Evolutionary conservation across 2,329 filamentous ascomycete genomes (phyloP).

Genomic region (Incumbomyces delicatus): DNA sequence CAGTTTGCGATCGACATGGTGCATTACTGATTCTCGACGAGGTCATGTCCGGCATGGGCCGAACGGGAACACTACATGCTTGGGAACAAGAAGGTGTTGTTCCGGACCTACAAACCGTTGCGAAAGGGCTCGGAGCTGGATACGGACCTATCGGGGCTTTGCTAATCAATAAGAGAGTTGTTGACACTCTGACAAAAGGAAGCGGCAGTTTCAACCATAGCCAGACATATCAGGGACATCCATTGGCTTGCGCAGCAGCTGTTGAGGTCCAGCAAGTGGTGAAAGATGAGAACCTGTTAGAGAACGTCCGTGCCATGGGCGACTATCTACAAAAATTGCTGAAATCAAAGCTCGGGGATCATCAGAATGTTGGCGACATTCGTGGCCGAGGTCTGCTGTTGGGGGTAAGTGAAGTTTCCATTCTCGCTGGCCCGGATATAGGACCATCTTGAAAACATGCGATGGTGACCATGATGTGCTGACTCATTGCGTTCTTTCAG

Average conservation of each 20-base stretch:
- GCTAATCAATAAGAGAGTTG: slow-evolving; percentile 40
- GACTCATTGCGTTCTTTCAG: no score
- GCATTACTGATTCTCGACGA: slow-evolving; percentile 63
- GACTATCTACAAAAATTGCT: slow-evolving; percentile 31
- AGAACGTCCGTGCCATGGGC: slow-evolving; percentile 27
- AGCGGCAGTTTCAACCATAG: slow-evolving; percentile 46
- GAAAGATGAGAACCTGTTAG: slow-evolving; percentile 38
- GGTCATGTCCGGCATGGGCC: slow-evolving; percentile 51
- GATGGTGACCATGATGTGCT: no score
- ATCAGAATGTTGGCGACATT: slow-evolving; percentile 47
- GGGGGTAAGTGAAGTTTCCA: slow-evolving; percentile 25
- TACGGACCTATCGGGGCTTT: slow-evolving; percentile 47
- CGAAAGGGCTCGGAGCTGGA: slow-evolving; percentile 50
- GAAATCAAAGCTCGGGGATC: slow-evolving; percentile 32
- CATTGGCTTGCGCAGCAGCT: slow-evolving; percentile 45
- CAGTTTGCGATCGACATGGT: slow-evolving; percentile 60
- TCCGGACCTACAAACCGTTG: slow-evolving; percentile 51
- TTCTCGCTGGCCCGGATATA: background rate
- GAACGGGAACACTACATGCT: slow-evolving; percentile 47
- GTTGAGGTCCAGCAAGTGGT: slow-evolving; percentile 42
- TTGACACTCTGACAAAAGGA: slow-evolving; percentile 39
- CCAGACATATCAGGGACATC: slow-evolving; percentile 49
- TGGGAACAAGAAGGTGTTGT: slow-evolving; percentile 50
- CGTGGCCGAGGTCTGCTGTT: slow-evolving; percentile 50
- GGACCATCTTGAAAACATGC: no score